These are phyloP conservation scores for Alnus rubra DNA, from an alignment of 306 rosid genomes.

Conservation along the genomic window DNA sequence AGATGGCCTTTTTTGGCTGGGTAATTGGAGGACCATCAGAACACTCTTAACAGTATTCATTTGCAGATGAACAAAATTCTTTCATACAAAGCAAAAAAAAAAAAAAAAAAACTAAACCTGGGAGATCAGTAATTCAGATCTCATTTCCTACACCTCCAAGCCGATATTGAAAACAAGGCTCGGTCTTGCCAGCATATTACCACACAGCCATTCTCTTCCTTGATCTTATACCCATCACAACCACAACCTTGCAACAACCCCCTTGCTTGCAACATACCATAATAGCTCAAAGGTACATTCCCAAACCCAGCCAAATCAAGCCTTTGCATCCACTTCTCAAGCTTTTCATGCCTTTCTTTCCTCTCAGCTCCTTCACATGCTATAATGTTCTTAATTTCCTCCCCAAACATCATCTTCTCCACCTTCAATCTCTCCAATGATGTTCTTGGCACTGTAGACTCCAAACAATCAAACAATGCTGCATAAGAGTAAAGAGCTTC, in stretches of 20 bases:
- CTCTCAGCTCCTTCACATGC: constrained; percentile 90
- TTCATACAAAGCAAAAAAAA: not conserved
- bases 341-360: constrained; percentile 83
- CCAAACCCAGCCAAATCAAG: constrained; percentile 68
- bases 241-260: constrained; percentile 71
- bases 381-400: constrained; percentile 81
- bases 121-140: constrained; percentile 8
- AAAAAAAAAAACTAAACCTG: not conserved
- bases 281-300: constrained; percentile 62
- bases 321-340: constrained; percentile 72
- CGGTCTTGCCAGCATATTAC: constrained; percentile 83
- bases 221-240: constrained; percentile 82
- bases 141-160: constrained; percentile 85
- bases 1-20: constrained; percentile 11
- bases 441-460: constrained; percentile 70
- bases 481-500: constrained; percentile 85
- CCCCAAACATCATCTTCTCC: constrained; percentile 89
- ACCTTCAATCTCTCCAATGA: constrained; percentile 78
- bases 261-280: constrained; percentile 65
- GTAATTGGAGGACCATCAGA: not conserved
- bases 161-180: constrained; percentile 68
- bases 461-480: constrained; percentile 85
- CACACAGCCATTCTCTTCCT: constrained; percentile 67
- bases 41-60: constrained; percentile 17
- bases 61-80: constrained; percentile 5